Base-by-base conservation (phyloP, 2,329 filamentous ascomycete species). In the Aureobasidium sp. region DNA sequence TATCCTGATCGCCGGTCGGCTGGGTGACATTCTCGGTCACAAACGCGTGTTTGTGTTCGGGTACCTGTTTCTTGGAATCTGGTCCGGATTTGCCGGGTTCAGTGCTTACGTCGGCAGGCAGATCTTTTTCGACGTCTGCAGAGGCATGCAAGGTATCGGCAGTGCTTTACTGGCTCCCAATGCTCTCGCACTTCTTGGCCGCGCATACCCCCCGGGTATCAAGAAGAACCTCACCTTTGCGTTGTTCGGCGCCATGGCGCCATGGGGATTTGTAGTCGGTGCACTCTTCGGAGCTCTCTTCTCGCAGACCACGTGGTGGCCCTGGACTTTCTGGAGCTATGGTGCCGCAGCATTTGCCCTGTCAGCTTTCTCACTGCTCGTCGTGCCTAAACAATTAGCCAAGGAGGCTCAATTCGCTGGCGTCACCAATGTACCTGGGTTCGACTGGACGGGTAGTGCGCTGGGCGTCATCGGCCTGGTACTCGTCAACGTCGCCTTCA, bases 401-500 rank as follows among this genome's bases (percentile, higher is more conserved):
- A 61, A 53, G 27, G 31, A 57, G 23, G 67, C 67, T 38, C 57
- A 60, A 42, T 69, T 67, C 61, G 65, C 62, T 19, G 42, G 66
- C 70, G 64, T 47, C 58, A 37, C 66, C 64, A 6, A 63, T 45
- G 58, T 58, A 42, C 58, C 38, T 61, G 61, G 31, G 66, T 73
- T 79, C 5, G 78, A 81, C 60, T 64, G 75, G 21, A 65, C 76
- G 6, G 81, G 80, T 11, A 75, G 75, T 6, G 61, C 73, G 4
- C 71, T 75, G 3, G 84, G 84, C 1, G 75, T 87, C 19, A 73
- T 75, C 0, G 79, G 79, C 0, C 73, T 88, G 25, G 75, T 86
- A 0, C 74, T 88, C 19, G 78, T 88, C 71, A 87, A 86, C 68
- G 82, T 88, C 65, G 81, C 84, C 0, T 87, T 83, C 82, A 87